Evolutionary conservation across 2,329 filamentous ascomycete genomes (phyloP).

Genomic region (Colletotrichum sp.): DNA sequence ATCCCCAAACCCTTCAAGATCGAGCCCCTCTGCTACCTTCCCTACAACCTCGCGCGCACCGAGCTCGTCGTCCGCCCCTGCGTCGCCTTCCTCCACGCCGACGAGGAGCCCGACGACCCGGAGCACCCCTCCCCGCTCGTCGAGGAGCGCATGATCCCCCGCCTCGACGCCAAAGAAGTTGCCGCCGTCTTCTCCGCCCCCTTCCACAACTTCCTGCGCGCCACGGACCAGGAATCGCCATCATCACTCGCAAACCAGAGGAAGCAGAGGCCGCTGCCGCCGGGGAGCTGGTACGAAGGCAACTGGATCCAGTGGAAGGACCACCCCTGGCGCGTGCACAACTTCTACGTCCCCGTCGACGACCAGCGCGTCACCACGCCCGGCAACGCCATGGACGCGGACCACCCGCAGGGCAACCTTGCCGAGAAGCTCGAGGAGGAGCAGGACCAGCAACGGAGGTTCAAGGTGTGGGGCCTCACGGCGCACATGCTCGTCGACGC

Average conservation of each 20-base stretch:
- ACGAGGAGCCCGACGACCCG: constrained; percentile 41
- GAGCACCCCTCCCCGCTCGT: constrained; percentile 45
- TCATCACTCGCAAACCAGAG: neutral
- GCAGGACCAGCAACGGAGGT: constrained; percentile 40
- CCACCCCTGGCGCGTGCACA: constrained; percentile 83
- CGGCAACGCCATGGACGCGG: constrained; percentile 24
- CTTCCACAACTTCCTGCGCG: constrained; percentile 80
- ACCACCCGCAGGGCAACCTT: constrained; percentile 48
- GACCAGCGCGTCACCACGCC: constrained; percentile 73
- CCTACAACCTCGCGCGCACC: constrained; percentile 75
- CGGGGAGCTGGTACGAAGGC: constrained; percentile 83
- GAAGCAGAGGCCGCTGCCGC: constrained; percentile 43
- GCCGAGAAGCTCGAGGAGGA: constrained; percentile 51
- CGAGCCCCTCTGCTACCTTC: constrained; percentile 86
- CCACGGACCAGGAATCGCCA: constrained; percentile 56
- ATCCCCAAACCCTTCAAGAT: constrained; percentile 81
- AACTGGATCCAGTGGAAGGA: constrained; percentile 82
- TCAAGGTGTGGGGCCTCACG: constrained; percentile 95
- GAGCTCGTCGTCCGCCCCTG: constrained; percentile 78
- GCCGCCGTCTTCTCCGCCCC: constrained; percentile 92
- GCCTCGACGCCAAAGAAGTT: constrained; percentile 87
- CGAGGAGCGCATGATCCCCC: constrained; percentile 77
- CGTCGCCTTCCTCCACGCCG: constrained; percentile 77
- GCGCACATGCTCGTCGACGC: constrained; percentile 89
- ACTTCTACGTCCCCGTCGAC: constrained; percentile 86